A percentile compares a stretch with the other conserved stretches of the same genome.
phyloP scores from a whole-genome alignment of 805 yeast genomes.

The Sugiyamaella floridensis region DNA sequence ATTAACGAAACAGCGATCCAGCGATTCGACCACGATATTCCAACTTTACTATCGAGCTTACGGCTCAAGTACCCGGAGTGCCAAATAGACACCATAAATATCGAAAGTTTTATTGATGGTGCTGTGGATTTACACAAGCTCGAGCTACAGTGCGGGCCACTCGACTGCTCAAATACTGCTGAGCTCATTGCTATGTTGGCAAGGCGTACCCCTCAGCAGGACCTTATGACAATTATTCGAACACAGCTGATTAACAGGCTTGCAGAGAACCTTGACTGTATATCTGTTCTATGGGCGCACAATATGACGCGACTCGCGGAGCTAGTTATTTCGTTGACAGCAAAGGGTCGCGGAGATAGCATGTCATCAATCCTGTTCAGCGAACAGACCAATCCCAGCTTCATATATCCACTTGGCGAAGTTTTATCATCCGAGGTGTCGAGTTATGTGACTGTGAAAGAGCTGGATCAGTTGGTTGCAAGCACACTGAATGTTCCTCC shows the following conservation, averaged over 20 bases:
- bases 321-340: conserved; percentile 68
- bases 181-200: conserved; percentile 11
- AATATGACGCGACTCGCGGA: conserved; percentile 81
- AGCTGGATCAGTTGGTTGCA: conserved; percentile 33
- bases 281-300: conserved; percentile 65
- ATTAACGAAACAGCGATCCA: conserved; percentile 30
- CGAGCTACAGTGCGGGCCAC: not conserved
- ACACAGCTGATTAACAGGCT: conserved; percentile 35
- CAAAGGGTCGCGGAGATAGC: conserved; percentile 77
- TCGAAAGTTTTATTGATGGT: conserved; percentile 6
- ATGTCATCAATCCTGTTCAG: conserved; percentile 37
- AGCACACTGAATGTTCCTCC: conserved; percentile 24
- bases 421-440: conserved; percentile 61
- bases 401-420: conserved; percentile 69
- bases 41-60: conserved; percentile 20
- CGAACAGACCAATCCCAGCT: conserved; percentile 30
- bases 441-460: conserved; percentile 43
- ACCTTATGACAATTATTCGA: conserved; percentile 9
- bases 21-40: conserved; percentile 5
- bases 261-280: conserved; percentile 36
- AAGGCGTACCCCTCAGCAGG: conserved; percentile 19
- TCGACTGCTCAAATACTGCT: not conserved
- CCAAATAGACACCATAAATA: conserved; percentile 4
- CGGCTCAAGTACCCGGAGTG: conserved; percentile 27
- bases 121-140: not conserved